phyloP scores from a whole-genome alignment of 2,329 filamentous ascomycete species.

The Xylariaceae sp. region DNA sequence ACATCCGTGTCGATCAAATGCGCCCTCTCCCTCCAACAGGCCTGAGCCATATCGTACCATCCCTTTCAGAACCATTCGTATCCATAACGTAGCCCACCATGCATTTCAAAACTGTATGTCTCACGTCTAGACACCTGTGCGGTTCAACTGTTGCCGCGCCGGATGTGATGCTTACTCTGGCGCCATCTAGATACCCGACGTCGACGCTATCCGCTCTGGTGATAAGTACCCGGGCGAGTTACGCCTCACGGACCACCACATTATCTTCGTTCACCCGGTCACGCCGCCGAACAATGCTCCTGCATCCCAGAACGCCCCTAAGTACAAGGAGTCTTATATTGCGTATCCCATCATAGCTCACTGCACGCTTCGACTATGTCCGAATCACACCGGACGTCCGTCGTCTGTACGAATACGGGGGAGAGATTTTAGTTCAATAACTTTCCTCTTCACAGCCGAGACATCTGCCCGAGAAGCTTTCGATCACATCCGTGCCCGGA shows the following conservation, averaged over 20 bases:
- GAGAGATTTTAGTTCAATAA: constrained; percentile 90
- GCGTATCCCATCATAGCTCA: constrained; percentile 87
- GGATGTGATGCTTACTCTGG: constrained; percentile 12
- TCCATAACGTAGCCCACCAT: constrained; percentile 20
- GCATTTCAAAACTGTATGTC: constrained; percentile 30
- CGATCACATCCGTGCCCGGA: constrained; percentile 75
- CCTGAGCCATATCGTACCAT: constrained; percentile 5
- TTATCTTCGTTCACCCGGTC: constrained; percentile 35
- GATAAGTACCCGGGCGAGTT: constrained; percentile 52
- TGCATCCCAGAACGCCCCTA: constrained; percentile 24
- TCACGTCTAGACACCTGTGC: constrained; percentile 1
- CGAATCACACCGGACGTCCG: constrained; percentile 61
- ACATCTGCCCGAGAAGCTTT: constrained; percentile 75
- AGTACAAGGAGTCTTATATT: constrained; percentile 72
- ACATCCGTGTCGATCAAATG: constrained; percentile 20
- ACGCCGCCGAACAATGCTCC: constrained; percentile 20
- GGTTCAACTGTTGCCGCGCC: neutral
- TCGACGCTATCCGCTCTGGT: constrained; percentile 56
- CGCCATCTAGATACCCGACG: constrained; percentile 50
- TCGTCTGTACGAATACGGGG: constrained; percentile 84
- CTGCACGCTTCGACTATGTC: constrained; percentile 71
- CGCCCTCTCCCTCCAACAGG: constrained; percentile 17
- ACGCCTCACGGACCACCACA: constrained; percentile 59
- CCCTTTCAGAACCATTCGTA: neutral
- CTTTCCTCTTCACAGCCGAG: constrained; percentile 78